Conservation (phyloP, 805 yeast genomes). For the Candida vaughaniae region DNA sequence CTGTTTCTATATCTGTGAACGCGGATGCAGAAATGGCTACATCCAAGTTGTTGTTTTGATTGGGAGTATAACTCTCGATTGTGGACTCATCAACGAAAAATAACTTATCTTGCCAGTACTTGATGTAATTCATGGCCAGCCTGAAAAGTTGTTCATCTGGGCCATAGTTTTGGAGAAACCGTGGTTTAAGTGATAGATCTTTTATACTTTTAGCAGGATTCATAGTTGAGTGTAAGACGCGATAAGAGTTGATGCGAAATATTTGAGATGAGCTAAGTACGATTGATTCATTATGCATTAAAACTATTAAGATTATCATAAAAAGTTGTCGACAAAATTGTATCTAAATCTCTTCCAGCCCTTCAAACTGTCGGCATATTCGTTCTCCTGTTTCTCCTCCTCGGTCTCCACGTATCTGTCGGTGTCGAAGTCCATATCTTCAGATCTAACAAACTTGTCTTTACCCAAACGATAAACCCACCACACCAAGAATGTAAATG, state of each 20-base stretch:
- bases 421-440: slow-evolving; percentile 54
- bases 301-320: slow-evolving; percentile 13
- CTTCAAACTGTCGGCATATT: slow-evolving; percentile 34
- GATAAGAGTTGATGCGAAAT: slow-evolving; percentile 1
- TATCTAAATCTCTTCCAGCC: slow-evolving; percentile 46
- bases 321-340: slow-evolving; percentile 25
- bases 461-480: slow-evolving; percentile 42
- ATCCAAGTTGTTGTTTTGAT: background rate
- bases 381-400: slow-evolving; percentile 45
- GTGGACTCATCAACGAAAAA: slow-evolving; percentile 39
- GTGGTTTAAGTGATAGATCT: slow-evolving; percentile 27
- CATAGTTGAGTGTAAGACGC: background rate
- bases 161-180: slow-evolving; percentile 48
- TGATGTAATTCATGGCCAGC: slow-evolving; percentile 43
- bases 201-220: slow-evolving; percentile 4
- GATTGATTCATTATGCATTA: slow-evolving; percentile 3
- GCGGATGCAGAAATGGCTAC: background rate
- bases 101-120: slow-evolving; percentile 48
- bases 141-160: slow-evolving; percentile 42
- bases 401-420: slow-evolving; percentile 50
- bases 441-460: slow-evolving; percentile 41
- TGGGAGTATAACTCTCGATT: background rate
- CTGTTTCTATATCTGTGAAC: background rate
- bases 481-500: slow-evolving; percentile 44
- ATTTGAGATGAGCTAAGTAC: background rate